Evolutionary conservation across 2,329 filamentous ascomycete genomes (phyloP).

Genomic region (Aureobasidium subglaciale): DNA sequence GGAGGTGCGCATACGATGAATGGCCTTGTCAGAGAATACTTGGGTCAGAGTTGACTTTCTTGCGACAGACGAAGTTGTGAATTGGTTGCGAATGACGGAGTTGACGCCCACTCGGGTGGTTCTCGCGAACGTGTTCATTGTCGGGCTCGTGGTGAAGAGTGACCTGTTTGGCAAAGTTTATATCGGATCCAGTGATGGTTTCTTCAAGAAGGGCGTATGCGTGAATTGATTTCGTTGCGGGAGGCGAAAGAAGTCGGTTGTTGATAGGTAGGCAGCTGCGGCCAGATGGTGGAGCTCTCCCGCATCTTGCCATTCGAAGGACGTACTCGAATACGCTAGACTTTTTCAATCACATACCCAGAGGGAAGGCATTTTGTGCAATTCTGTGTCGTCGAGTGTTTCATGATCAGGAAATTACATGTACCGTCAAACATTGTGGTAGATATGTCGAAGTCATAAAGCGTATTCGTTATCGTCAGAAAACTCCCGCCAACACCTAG

Average conservation of each 20-base stretch:
- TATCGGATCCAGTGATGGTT: too few relatives aligned
- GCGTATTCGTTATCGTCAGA: background rate
- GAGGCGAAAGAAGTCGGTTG: too few relatives aligned
- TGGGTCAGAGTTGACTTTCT: constrained; percentile 3
- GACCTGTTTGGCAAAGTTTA: background rate
- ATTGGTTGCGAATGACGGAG: background rate
- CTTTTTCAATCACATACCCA: too few relatives aligned
- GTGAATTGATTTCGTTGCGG: too few relatives aligned
- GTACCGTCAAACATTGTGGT: background rate
- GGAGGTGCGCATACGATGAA: too few relatives aligned
- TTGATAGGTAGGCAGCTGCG: background rate
- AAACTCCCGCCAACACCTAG: constrained; percentile 9
- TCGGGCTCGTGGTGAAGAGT: background rate
- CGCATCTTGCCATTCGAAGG: background rate
- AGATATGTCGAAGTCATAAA: too few relatives aligned
- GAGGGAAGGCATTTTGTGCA: background rate
- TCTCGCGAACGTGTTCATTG: background rate
- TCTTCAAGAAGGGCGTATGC: too few relatives aligned
- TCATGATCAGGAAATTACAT: too few relatives aligned
- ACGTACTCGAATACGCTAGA: too few relatives aligned
- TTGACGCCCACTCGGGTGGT: background rate
- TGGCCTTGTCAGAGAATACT: background rate
- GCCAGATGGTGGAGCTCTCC: background rate
- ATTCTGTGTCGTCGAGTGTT: too few relatives aligned
- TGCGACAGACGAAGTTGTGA: background rate